Conservation (phyloP, 768 basidiomycete species). For the Kondoa malvinella region DNA sequence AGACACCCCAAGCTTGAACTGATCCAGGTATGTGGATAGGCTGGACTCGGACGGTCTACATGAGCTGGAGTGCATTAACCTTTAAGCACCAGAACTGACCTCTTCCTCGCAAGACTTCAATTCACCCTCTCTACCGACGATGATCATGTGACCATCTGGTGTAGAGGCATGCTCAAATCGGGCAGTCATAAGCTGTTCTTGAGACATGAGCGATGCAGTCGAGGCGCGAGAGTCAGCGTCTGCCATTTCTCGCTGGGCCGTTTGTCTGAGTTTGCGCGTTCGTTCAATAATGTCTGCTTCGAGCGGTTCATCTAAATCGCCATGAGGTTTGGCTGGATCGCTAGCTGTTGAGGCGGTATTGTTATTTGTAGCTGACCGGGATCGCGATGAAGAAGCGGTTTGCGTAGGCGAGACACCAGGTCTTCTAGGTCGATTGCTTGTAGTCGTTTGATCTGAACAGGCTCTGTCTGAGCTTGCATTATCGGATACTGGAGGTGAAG, state of each 20-base stretch:
- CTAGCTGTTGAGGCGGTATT: not conserved
- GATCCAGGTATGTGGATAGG: constrained; percentile 68
- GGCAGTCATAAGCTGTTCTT: constrained; percentile 40
- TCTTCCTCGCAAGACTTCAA: constrained; percentile 59
- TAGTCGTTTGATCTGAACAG: not conserved
- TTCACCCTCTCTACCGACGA: constrained; percentile 48
- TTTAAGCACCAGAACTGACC: constrained; percentile 31
- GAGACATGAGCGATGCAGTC: constrained; percentile 8
- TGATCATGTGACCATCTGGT: constrained; percentile 50
- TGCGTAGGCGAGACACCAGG: not conserved
- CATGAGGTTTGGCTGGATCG: not conserved
- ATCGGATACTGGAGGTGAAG: not conserved
- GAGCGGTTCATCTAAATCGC: not conserved
- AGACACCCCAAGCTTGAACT: constrained; percentile 65
- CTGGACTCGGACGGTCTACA: constrained; percentile 31
- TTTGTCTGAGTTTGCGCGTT: not conserved
- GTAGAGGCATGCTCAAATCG: constrained; percentile 51
- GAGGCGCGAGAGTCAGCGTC: constrained; percentile 7
- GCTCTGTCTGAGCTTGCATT: not conserved
- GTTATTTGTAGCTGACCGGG: not conserved
- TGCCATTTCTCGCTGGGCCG: constrained; percentile 11
- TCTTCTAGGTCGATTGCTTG: not conserved
- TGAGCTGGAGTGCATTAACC: not conserved
- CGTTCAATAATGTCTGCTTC: constrained; percentile 12
- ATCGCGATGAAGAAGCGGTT: not conserved